Evolutionary conservation across 2,329 filamentous ascomycete genomes (phyloP).

Genomic region (Shiraia bambusicola): DNA sequence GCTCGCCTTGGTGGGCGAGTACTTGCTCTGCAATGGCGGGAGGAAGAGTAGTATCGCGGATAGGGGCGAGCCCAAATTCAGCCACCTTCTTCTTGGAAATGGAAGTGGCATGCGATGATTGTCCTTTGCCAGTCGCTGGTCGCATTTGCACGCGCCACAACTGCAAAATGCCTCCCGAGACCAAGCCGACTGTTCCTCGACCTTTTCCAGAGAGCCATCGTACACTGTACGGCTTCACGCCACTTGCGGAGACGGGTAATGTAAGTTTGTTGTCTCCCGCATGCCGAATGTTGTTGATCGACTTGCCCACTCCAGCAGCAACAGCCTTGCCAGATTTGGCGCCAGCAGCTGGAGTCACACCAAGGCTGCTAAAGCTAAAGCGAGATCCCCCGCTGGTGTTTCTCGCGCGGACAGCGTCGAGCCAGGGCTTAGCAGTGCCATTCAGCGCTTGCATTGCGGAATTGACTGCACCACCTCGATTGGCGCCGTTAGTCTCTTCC

Average conservation of each 20-base stretch:
- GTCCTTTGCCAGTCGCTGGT: constrained; percentile 45
- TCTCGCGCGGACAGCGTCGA: constrained; percentile 42
- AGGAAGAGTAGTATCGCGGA: constrained; percentile 58
- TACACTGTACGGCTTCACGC: constrained; percentile 61
- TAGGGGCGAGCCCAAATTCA: constrained; percentile 66
- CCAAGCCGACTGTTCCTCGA: constrained; percentile 63
- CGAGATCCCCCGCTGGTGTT: constrained; percentile 34
- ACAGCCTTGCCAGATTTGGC: constrained; percentile 72
- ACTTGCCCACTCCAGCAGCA: constrained; percentile 72
- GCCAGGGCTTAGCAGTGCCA: constrained; percentile 45
- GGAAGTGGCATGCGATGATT: constrained; percentile 43
- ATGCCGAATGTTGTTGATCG: constrained; percentile 70
- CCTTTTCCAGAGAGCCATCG: constrained; percentile 65
- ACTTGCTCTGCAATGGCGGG: constrained; percentile 35
- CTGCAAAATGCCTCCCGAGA: constrained; percentile 66
- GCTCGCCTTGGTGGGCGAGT: constrained; percentile 30
- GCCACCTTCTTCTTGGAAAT: constrained; percentile 61
- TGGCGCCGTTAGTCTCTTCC: constrained; percentile 37
- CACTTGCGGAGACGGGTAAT: constrained; percentile 59
- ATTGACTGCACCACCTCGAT: constrained; percentile 36
- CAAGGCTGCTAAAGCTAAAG: constrained; percentile 41
- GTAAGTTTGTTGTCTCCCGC: constrained; percentile 74
- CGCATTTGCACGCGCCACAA: constrained; percentile 61
- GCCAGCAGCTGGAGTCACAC: constrained; percentile 45
- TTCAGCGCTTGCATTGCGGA: constrained; percentile 49